Conservation (phyloP, 371 early-diverging fungal genomes). For the Chytridium lagenaria region DNA sequence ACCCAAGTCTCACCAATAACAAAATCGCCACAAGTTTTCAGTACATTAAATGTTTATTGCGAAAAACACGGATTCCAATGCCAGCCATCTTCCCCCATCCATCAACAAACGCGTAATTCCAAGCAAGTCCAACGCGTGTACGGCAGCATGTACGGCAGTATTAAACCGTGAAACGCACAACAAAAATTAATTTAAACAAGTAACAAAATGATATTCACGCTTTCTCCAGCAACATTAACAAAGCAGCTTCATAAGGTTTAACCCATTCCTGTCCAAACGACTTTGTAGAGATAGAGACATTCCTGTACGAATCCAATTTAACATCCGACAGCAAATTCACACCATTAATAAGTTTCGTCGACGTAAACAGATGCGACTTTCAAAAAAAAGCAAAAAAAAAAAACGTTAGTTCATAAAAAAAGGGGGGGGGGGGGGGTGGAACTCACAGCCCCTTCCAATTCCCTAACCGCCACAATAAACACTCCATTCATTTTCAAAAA, state of each 20-base stretch:
- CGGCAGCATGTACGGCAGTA: too few relatives aligned
- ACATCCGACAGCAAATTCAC: constrained; percentile 44
- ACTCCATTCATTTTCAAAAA: constrained; percentile 41
- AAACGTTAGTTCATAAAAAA: background rate
- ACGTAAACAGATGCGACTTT: constrained; percentile 41
- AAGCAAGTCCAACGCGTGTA: too few relatives aligned
- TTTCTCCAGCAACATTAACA: constrained; percentile 25
- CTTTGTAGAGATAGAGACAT: constrained; percentile 31
- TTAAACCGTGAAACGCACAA: too few relatives aligned
- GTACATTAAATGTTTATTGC: too few relatives aligned
- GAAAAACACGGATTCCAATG: too few relatives aligned
- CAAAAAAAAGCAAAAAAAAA: constrained; percentile 6
- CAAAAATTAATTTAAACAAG: too few relatives aligned
- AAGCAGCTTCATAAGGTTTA: constrained; percentile 33
- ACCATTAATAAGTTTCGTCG: constrained; percentile 44
- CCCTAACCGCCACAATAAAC: constrained; percentile 51
- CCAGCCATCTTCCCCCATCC: too few relatives aligned
- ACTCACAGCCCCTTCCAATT: constrained; percentile 45
- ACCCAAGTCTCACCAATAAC: too few relatives aligned
- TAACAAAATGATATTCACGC: too few relatives aligned
- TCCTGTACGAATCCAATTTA: constrained; percentile 31
- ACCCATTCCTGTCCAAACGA: constrained; percentile 34
- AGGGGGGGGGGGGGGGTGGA: too few relatives aligned
- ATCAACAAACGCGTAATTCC: too few relatives aligned
- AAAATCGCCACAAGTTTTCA: too few relatives aligned